A percentile compares a stretch with the other conserved stretches of the same genome.
phyloP scores from a whole-genome alignment of 495 filamentous ascomycete species.

The Neurospora sp. region DNA sequence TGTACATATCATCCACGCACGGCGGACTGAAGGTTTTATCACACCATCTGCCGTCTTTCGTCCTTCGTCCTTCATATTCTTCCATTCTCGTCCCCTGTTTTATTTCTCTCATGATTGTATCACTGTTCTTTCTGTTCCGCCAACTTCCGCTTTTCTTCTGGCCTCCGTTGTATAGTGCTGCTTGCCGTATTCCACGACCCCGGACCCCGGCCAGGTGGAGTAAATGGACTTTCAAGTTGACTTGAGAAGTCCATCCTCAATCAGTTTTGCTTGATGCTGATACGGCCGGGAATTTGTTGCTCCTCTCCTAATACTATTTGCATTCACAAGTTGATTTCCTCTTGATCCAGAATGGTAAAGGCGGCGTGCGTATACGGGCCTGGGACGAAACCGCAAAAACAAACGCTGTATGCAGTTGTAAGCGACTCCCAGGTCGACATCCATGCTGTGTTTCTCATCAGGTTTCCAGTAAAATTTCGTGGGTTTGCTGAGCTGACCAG shows the following conservation, averaged over 20 bases:
- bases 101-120: background rate
- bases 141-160: background rate
- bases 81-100: background rate
- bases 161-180: too few relatives aligned
- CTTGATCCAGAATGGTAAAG: background rate
- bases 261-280: too few relatives aligned
- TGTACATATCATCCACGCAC: background rate
- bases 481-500: background rate
- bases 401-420: too few relatives aligned
- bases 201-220: background rate
- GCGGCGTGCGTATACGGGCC: background rate
- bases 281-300: background rate
- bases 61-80: background rate
- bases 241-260: too few relatives aligned
- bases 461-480: background rate
- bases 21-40: too few relatives aligned
- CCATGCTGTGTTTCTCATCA: background rate
- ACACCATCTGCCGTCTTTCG: too few relatives aligned
- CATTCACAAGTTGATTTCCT: background rate
- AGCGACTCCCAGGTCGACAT: background rate
- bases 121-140: background rate
- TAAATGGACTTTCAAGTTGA: too few relatives aligned
- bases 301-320: background rate
- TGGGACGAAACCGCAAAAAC: too few relatives aligned
- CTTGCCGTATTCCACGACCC: background rate